phyloP scores from a whole-genome alignment of 108 stramenopile species.

The Nitzschia sp. region DNA sequence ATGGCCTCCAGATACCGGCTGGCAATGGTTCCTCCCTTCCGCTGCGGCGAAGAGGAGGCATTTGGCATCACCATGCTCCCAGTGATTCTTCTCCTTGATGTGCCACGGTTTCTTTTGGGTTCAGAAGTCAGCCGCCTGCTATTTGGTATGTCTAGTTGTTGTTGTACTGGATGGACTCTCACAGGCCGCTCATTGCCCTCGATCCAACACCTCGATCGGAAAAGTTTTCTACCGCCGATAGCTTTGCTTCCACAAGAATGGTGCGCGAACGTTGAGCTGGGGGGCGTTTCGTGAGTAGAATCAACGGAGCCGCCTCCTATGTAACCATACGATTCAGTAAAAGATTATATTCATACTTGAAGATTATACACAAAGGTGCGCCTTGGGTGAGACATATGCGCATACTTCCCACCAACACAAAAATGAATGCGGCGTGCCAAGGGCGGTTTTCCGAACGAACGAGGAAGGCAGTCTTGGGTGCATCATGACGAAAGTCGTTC shows the following conservation, averaged over 20 bases:
- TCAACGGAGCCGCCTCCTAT: constrained; percentile 1
- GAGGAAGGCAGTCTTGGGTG: too few species aligned
- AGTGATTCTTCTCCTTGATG: constrained; percentile 3
- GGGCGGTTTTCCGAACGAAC: too few species aligned
- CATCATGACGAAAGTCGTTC: too few species aligned
- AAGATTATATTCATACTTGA: not conserved
- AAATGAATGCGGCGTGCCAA: not conserved
- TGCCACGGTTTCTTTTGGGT: not conserved
- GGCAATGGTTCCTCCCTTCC: constrained; percentile 23
- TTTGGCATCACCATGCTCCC: not conserved
- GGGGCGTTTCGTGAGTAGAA: not conserved
- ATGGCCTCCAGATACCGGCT: constrained; percentile 31
- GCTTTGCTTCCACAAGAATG: too few species aligned
- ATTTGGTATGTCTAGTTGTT: not conserved
- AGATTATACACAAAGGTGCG: not conserved
- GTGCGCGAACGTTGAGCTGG: too few species aligned
- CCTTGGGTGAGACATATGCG: not conserved
- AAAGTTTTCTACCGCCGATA: too few species aligned
- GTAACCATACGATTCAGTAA: not conserved
- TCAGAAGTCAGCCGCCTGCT: not conserved
- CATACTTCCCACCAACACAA: not conserved
- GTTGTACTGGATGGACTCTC: not conserved
- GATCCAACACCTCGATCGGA: too few species aligned
- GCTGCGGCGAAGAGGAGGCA: too few species aligned
- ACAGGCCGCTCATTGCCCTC: too few species aligned